phyloP scores from a whole-genome alignment of 495 filamentous ascomycete genomes.

The Pseudomonodictys pantanalensis region DNA sequence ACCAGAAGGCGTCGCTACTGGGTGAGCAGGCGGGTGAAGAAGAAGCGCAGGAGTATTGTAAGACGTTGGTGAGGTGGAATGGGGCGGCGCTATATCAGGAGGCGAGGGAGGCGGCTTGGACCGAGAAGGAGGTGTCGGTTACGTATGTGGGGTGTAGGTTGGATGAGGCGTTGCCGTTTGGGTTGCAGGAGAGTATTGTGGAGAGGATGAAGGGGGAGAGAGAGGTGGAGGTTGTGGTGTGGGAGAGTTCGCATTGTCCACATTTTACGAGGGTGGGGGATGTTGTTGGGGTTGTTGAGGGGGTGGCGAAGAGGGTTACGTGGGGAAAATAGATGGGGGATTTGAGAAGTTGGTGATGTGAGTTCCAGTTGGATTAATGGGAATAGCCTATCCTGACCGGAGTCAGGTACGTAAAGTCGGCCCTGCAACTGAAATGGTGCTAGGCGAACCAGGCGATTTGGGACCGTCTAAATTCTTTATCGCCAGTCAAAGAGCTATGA shows the following conservation, averaged over 20 bases:
- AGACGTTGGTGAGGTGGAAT: conserved; percentile 40
- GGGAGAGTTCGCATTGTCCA: conserved; percentile 39
- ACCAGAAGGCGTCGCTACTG: conserved; percentile 28
- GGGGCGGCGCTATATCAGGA: conserved; percentile 31
- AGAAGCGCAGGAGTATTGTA: conserved; percentile 28
- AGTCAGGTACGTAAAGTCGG: too few species aligned
- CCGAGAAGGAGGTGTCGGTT: conserved; percentile 34
- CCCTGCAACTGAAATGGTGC: too few species aligned
- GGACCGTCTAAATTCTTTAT: too few species aligned
- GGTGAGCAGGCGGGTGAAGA: neutral
- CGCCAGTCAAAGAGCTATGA: too few species aligned
- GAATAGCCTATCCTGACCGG: too few species aligned
- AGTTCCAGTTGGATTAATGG: too few species aligned
- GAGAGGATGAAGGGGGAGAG: conserved; percentile 34
- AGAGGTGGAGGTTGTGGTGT: conserved; percentile 32
- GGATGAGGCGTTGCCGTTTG: conserved; percentile 34
- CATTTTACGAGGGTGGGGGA: conserved; percentile 36
- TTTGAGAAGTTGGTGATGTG: too few species aligned
- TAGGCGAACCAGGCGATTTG: too few species aligned
- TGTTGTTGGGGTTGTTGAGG: conserved; percentile 28
- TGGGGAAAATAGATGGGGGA: too few species aligned
- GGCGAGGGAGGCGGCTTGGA: conserved; percentile 39
- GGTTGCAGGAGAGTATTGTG: conserved; percentile 45
- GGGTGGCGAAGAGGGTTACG: too few species aligned
- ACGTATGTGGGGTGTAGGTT: conserved; percentile 41